A percentile compares a stretch with the other conserved stretches of the same genome.
Evolutionary conservation across 495 filamentous ascomycete genomes (phyloP).

Genomic region (Articulospora tetracladia): DNA sequence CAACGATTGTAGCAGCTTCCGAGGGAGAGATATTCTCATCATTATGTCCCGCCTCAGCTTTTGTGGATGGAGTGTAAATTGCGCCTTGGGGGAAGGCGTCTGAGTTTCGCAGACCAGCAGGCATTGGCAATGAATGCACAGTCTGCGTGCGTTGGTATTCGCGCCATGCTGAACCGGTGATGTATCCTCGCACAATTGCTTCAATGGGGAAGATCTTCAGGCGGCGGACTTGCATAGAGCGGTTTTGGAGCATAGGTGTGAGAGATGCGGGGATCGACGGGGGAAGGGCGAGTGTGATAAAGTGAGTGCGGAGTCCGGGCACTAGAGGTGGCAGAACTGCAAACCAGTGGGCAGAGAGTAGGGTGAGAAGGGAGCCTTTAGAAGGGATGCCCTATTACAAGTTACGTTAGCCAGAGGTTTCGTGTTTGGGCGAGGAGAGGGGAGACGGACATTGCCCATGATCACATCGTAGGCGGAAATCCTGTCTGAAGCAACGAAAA

Average conservation of each 20-base stretch:
- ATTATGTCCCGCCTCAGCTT: slow-evolving; percentile 77
- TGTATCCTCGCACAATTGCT: slow-evolving; percentile 87
- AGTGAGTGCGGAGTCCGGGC: slow-evolving; percentile 70
- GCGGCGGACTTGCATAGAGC: slow-evolving; percentile 80
- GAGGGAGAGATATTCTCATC: slow-evolving; percentile 89
- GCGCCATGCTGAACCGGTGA: slow-evolving; percentile 88
- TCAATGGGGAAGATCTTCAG: slow-evolving; percentile 84
- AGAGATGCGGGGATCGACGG: slow-evolving; percentile 44
- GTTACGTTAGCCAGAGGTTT: background rate
- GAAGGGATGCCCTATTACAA: slow-evolving; percentile 63
- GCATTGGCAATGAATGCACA: slow-evolving; percentile 71
- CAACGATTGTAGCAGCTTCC: slow-evolving; percentile 65
- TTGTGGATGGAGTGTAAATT: slow-evolving; percentile 87
- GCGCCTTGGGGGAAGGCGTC: slow-evolving; percentile 64
- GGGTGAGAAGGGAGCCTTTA: slow-evolving; percentile 83
- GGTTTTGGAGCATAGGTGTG: slow-evolving; percentile 51
- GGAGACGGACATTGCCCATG: slow-evolving; percentile 65
- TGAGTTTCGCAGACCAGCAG: slow-evolving; percentile 66
- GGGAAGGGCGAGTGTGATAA: slow-evolving; percentile 67
- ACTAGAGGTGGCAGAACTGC: slow-evolving; percentile 58
- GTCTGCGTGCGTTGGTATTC: slow-evolving; percentile 74
- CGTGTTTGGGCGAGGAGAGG: background rate
- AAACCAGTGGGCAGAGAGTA: slow-evolving; percentile 86
- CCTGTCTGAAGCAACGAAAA: slow-evolving; percentile 87
- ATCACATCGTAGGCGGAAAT: slow-evolving; percentile 95